A percentile compares a stretch with the other conserved stretches of the same genome.
Evolutionary conservation across 2,329 filamentous ascomycete genomes (phyloP).

Genomic region (Aspergillus texensis): DNA sequence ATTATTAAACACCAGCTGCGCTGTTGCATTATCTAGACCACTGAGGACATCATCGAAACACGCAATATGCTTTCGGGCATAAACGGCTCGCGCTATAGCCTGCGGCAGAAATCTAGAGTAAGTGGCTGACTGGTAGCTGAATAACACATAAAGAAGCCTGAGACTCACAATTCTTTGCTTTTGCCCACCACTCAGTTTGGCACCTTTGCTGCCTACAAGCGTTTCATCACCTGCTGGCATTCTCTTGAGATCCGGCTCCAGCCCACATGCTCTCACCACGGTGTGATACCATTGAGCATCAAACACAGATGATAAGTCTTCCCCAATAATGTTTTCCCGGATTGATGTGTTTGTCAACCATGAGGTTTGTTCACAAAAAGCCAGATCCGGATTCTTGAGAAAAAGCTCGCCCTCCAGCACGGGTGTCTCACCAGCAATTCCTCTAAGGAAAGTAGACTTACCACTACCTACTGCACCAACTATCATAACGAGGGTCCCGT

Average conservation of each 20-base stretch:
- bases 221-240: constrained; percentile 36
- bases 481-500: constrained; percentile 41
- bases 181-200: constrained; percentile 50
- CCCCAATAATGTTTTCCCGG: constrained; percentile 32
- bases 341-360: constrained; percentile 33
- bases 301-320: constrained; percentile 13
- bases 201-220: constrained; percentile 46
- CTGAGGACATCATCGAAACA: constrained; percentile 48
- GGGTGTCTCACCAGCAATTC: constrained; percentile 34
- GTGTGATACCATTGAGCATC: constrained; percentile 20
- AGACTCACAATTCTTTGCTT: constrained; percentile 42
- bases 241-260: constrained; percentile 31
- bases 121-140: neutral
- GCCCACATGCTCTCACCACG: constrained; percentile 24
- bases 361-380: constrained; percentile 32
- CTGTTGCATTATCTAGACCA: constrained; percentile 45
- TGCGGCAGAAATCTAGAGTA: neutral
- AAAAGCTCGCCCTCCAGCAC: constrained; percentile 17
- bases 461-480: constrained; percentile 53
- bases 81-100: constrained; percentile 47
- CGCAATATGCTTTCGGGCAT: constrained; percentile 44
- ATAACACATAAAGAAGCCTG: neutral
- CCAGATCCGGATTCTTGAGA: constrained; percentile 21
- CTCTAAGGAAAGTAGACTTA: constrained; percentile 49
- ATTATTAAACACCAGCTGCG: constrained; percentile 40